phyloP scores from a whole-genome alignment of 768 basidiomycete genomes.

The Candolleomyces aberdarensis region DNA sequence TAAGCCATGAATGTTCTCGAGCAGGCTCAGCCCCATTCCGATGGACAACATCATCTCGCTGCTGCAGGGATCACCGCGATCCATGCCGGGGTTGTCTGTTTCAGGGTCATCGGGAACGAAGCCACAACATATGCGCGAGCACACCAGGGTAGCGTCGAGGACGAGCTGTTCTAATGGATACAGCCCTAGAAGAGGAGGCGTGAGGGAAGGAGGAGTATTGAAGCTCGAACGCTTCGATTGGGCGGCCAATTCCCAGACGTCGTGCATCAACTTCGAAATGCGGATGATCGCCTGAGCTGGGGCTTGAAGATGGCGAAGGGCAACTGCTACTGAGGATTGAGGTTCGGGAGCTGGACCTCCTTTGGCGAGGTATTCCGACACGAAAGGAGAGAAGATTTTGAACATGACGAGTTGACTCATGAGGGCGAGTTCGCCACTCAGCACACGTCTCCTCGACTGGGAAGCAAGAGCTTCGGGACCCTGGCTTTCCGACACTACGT shows the following conservation, averaged over 20 bases:
- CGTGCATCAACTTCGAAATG: neutral
- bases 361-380: neutral
- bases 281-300: conserved; percentile 3
- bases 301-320: neutral
- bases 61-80: neutral
- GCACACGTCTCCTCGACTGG: conserved; percentile 14
- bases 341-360: too few relatives aligned
- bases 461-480: neutral
- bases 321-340: neutral
- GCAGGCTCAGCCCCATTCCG: neutral
- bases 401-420: conserved; percentile 59
- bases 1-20: neutral
- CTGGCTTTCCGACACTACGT: neutral
- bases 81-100: neutral
- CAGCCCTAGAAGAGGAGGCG: neutral
- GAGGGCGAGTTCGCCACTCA: conserved; percentile 59
- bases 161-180: conserved; percentile 1
- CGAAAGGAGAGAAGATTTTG: conserved; percentile 66
- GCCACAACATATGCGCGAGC: neutral
- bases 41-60: conserved; percentile 8
- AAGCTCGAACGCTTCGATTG: neutral
- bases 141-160: conserved; percentile 2
- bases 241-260: neutral
- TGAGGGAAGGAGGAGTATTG: neutral
- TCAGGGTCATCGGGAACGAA: neutral